Percentiles rank a stretch among this genome's conserved stretches.
phyloP scores from a whole-genome alignment of 2,329 filamentous ascomycete species.

The Aphanoascus verrucosus region DNA sequence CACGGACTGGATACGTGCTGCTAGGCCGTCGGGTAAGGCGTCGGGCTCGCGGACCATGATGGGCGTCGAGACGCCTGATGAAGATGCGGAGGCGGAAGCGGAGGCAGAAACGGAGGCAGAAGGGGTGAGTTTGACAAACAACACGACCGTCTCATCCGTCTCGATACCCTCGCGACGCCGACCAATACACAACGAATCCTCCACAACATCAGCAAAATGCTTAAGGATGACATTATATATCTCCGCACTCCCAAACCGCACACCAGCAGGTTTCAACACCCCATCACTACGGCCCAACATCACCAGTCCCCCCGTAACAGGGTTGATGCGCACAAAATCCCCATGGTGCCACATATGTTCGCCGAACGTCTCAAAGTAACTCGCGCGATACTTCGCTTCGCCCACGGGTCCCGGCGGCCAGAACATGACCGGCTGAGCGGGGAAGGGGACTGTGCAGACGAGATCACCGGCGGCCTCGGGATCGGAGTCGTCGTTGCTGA shows the following conservation, averaged over 20 bases:
- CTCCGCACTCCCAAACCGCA: constrained; percentile 86
- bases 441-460: constrained; percentile 76
- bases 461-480: constrained; percentile 69
- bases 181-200: constrained; percentile 82
- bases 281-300: constrained; percentile 93
- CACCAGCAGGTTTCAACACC: constrained; percentile 81
- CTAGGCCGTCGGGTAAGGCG: constrained; percentile 50
- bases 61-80: constrained; percentile 14
- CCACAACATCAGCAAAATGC: constrained; percentile 66
- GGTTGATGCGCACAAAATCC: constrained; percentile 70
- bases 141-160: constrained; percentile 70
- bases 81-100: constrained; percentile 13
- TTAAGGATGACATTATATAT: constrained; percentile 90
- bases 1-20: constrained; percentile 51
- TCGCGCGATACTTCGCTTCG: constrained; percentile 63
- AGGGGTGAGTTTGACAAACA: constrained; percentile 68
- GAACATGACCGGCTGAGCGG: constrained; percentile 82
- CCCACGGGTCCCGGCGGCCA: constrained; percentile 58
- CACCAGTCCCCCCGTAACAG: constrained; percentile 61
- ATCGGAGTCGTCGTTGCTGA: constrained; percentile 36
- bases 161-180: constrained; percentile 58
- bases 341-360: constrained; percentile 75
- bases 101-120: too few species aligned
- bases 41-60: constrained; percentile 32
- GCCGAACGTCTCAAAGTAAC: constrained; percentile 78